These are phyloP conservation scores for Globisporangium parvum DNA, from an alignment of 352 stramenopile genomes.

Conservation along the genomic window DNA sequence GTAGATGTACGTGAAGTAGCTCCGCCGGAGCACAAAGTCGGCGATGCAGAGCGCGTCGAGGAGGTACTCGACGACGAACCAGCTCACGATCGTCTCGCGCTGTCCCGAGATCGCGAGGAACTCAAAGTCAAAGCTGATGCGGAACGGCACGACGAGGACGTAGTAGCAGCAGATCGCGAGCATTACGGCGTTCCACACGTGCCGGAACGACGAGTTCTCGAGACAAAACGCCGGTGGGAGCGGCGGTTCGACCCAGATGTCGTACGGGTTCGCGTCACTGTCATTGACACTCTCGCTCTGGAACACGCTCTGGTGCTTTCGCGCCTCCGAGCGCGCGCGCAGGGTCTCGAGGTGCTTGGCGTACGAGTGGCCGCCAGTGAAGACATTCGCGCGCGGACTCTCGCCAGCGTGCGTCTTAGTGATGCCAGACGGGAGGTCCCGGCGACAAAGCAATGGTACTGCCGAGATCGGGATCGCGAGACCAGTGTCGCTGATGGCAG, in stretches of 20 bases:
- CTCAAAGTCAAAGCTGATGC: constrained; percentile 23
- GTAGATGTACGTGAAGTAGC: constrained; percentile 28
- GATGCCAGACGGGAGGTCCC: not conserved
- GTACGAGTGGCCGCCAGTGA: constrained; percentile 6
- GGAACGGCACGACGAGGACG: constrained; percentile 26
- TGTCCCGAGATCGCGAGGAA: constrained; percentile 11
- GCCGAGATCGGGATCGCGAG: not conserved
- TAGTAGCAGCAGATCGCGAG: constrained; percentile 25
- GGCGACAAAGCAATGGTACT: not conserved
- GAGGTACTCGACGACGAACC: constrained; percentile 33
- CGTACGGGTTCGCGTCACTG: constrained; percentile 9
- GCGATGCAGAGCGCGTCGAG: constrained; percentile 25
- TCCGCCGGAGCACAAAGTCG: constrained; percentile 27
- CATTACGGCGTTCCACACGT: constrained; percentile 23
- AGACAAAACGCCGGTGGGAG: constrained; percentile 19
- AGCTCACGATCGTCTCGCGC: constrained; percentile 9
- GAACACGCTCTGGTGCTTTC: constrained; percentile 14
- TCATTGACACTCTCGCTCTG: constrained; percentile 4
- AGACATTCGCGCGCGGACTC: not conserved
- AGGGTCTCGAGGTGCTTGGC: constrained; percentile 22
- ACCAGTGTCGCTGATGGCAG: not conserved
- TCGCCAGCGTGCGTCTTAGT: not conserved
- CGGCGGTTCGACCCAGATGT: constrained; percentile 28
- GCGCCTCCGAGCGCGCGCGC: constrained; percentile 10
- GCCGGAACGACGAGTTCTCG: constrained; percentile 23